Evolutionary conservation across 768 basidiomycete species (phyloP).

Genomic region (Suillus bovinus): DNA sequence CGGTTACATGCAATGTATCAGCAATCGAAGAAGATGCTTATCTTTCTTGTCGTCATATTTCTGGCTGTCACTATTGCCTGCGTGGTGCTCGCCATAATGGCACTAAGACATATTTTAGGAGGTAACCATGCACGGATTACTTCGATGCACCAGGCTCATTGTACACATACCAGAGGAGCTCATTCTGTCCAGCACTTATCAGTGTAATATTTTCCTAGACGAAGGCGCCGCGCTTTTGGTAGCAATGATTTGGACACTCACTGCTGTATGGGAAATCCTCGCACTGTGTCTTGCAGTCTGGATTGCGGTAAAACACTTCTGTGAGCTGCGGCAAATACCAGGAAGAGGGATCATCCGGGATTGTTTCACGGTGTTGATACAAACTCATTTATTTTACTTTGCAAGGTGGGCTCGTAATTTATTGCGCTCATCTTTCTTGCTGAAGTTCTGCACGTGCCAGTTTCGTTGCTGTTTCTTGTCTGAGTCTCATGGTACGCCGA

Average conservation of each 20-base stretch:
- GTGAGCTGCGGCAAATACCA: neutral
- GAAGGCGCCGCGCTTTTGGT: neutral
- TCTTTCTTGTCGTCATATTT: neutral
- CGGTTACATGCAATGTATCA: neutral
- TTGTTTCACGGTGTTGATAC: neutral
- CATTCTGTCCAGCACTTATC: neutral
- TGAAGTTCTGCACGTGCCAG: neutral
- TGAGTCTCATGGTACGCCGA: neutral
- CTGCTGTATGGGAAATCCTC: neutral
- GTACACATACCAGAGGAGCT: neutral
- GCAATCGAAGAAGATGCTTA: neutral
- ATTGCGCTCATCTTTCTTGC: neutral
- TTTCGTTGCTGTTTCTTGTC: neutral
- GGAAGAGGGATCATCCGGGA: neutral
- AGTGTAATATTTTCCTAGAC: neutral
- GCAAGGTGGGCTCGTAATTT: neutral
- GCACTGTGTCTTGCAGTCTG: neutral
- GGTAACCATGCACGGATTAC: neutral
- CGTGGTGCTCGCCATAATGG: neutral
- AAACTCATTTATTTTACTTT: neutral
- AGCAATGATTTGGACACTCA: neutral
- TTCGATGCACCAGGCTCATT: neutral
- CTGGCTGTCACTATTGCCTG: neutral
- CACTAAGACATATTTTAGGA: neutral
- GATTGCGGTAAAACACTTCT: neutral